A percentile compares a stretch with the other conserved stretches of the same genome.
Conservation (phyloP, 2,329 filamentous ascomycete genomes). For the Aureobasidium mangrovei region DNA sequence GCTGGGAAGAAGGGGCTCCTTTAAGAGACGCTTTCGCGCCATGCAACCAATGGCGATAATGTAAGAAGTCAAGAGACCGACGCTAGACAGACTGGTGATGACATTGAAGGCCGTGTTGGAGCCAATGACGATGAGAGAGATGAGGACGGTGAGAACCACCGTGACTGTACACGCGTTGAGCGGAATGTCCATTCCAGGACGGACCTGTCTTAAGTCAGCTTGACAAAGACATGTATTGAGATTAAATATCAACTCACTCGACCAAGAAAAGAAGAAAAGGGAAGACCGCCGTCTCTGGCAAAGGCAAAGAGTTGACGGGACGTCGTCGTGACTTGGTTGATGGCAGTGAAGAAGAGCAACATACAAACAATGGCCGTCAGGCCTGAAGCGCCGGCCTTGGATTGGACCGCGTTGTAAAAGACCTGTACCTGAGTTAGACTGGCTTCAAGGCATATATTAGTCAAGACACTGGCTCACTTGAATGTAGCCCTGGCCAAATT, state of each 20-base stretch:
- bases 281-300: constrained; percentile 35
- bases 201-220: constrained; percentile 3
- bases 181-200: constrained; percentile 11
- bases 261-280: constrained; percentile 24
- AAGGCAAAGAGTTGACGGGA: constrained; percentile 29
- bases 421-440: constrained; percentile 23
- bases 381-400: constrained; percentile 8
- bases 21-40: constrained; percentile 30
- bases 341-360: constrained; percentile 9
- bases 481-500: constrained; percentile 7
- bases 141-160: constrained; percentile 15
- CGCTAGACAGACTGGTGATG: constrained; percentile 30
- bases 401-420: constrained; percentile 13
- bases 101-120: constrained; percentile 17
- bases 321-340: constrained; percentile 9
- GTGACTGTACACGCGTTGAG: constrained; percentile 17
- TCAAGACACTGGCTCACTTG: constrained; percentile 21
- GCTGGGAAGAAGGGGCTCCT: constrained; percentile 30
- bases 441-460: constrained; percentile 27
- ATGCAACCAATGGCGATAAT: constrained; percentile 34
- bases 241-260: neutral
- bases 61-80: constrained; percentile 34
- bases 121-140: constrained; percentile 21
- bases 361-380: constrained; percentile 12
- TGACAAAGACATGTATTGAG: neutral